phyloP scores from a whole-genome alignment of 2,329 filamentous ascomycete species.

The Diaporthe ampelina region DNA sequence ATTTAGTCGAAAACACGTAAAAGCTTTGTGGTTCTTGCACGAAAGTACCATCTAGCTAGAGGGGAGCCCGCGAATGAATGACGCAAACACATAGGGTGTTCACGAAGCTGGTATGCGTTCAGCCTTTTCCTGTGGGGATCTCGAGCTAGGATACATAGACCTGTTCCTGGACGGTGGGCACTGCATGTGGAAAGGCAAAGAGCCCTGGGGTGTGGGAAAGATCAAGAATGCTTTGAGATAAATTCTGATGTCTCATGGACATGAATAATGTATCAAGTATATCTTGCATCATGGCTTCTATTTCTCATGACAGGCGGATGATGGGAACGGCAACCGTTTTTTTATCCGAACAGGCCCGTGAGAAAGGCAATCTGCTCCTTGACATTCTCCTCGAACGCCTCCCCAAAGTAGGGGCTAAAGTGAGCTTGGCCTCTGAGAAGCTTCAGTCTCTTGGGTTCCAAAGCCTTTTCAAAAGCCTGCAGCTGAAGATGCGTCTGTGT shows the following conservation, averaged over 20 bases:
- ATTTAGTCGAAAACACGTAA: background rate
- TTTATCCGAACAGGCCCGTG: background rate
- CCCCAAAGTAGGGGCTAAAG: background rate
- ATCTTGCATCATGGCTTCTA: background rate
- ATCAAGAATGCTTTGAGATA: background rate
- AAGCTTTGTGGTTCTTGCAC: background rate
- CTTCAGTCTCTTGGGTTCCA: background rate
- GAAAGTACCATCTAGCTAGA: background rate
- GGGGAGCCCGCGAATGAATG: background rate
- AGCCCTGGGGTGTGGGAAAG: background rate
- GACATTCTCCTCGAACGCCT: background rate
- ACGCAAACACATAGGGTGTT: background rate
- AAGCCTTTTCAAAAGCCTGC: background rate
- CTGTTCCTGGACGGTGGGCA: background rate
- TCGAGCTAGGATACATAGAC: background rate
- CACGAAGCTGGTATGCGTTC: background rate
- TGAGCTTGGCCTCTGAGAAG: background rate
- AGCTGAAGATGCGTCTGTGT: background rate
- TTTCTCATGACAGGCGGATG: background rate
- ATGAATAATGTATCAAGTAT: too few relatives aligned
- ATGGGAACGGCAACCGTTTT: background rate
- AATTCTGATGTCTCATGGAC: too few relatives aligned
- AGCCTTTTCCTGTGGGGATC: background rate
- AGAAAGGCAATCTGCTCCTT: background rate
- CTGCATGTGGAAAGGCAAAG: background rate